Evolutionary conservation across 305 asterid species (phyloP), one percentile per base, ranked within the genome.

Genomic region (Fraxinus albicans): DNA sequence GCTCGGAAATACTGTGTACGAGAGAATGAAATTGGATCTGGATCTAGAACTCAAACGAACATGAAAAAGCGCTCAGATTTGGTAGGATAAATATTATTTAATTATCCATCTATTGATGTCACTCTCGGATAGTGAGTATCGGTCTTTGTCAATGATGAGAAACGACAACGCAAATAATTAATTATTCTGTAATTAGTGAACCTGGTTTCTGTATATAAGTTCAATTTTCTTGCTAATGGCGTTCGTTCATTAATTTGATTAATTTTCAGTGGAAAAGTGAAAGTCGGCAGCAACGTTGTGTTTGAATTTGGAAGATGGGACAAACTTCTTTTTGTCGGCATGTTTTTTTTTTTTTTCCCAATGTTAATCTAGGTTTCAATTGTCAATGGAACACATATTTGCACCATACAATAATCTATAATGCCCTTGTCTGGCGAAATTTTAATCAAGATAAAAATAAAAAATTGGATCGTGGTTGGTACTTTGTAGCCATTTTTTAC

Each of bases 1-100:
- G 80, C 63, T 81, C 69, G 84, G 74, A 73, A 60, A 42, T 8
- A 35, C 44, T 15, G 58, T 23, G 67, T 19, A 73, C 23, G 81
- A 77, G 63, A 81, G 76, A 73, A 73, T 77, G 72, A 77, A 38
- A 76, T 81, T 86, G 83, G 91, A 89, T 87, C 91, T 89, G 81
- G 91, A 89, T 85, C 89, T 89, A 77, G 65, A 76, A 40, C 84
- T 80, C 50, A 23, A 70, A 63, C 34, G 79, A 81, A 79, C 80
- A 31, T 67, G 77, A 47, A 72, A 84, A 83, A 55, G 83, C 82
- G 81, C 81, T 82, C 76, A 19, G 76, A 79, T 84, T 79, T 79
- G 34, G 70, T 80, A 36, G 67, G 17, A 65, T 65, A 25, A 8
- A 23, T 21, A 8, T 65, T 65, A 63, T 58, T 58, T 19, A 47